Percentiles rank a stretch among this genome's conserved stretches.
Conservation (phyloP, 352 stramenopile genomes). For the Phytophthora idaei region DNA sequence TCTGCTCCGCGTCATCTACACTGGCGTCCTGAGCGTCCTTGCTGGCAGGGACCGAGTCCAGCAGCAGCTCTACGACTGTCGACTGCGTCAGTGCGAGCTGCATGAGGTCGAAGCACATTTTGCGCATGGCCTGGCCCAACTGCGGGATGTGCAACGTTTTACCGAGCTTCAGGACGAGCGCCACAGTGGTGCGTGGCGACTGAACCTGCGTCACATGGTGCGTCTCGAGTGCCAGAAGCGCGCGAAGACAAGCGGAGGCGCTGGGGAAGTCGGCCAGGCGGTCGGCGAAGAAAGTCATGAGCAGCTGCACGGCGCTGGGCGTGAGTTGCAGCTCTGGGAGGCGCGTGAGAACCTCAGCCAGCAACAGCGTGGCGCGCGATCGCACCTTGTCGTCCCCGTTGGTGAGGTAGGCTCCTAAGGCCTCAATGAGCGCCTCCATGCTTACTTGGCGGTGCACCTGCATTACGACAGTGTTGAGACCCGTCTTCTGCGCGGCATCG, state of each 20-base stretch:
- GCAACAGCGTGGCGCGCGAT: constrained; percentile 77
- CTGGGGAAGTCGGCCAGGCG: constrained; percentile 87
- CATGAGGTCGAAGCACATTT: constrained; percentile 86
- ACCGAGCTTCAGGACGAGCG: constrained; percentile 70
- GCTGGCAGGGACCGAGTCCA: constrained; percentile 34
- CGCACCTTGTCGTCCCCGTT: constrained; percentile 82
- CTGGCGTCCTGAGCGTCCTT: constrained; percentile 26
- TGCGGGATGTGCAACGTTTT: constrained; percentile 78
- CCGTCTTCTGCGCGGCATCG: constrained; percentile 82
- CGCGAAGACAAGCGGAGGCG: constrained; percentile 76
- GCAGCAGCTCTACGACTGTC: constrained; percentile 55
- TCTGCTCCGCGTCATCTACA: constrained; percentile 29
- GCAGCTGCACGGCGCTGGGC: constrained; percentile 68
- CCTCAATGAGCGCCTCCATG: constrained; percentile 84
- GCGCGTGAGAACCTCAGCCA: constrained; percentile 88
- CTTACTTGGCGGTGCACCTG: constrained; percentile 79
- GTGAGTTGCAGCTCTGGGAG: constrained; percentile 86
- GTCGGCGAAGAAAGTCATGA: constrained; percentile 87
- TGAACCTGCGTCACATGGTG: constrained; percentile 70
- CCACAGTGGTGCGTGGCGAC: constrained; percentile 51
- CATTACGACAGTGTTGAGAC: constrained; percentile 89
- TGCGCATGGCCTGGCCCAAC: constrained; percentile 85
- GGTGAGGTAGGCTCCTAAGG: constrained; percentile 74
- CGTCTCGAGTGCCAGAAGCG: constrained; percentile 72
- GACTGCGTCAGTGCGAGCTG: constrained; percentile 71